Base-by-base conservation (phyloP, 2,329 filamentous ascomycete genomes). In the Septoria linicola region DNA sequence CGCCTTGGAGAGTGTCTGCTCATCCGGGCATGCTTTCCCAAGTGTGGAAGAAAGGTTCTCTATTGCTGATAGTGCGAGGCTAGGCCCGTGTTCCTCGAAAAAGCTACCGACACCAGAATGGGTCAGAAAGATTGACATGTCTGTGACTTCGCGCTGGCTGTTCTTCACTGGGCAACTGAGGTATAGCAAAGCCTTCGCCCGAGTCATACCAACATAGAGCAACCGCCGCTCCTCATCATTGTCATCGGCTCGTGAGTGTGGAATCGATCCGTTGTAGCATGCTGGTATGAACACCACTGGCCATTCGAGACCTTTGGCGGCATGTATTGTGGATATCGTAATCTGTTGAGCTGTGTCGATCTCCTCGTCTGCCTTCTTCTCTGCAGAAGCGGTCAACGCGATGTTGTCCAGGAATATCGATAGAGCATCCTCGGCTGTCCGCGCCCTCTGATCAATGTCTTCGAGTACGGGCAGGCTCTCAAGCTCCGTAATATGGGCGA, bases 241-340 rank as follows among this genome's bases (percentile, higher is more conserved):
- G 65, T 97, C 89, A 39, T 96, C 91, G 1, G 90, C 81, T 60
- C 91, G 80, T 1, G 85, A 86, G 68, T 97, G 92, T 3, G 92
- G 92, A 53, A 97, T 95, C 2, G 87, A 92, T 1, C 92, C 93
- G 40, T 90, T 83, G 66, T 95, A 96, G 20, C 89, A 86, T 1
- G 88, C 88, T 4, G 93, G 91, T 13, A 97, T 84, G 68, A 97
- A 97, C 1, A 97, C 89, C 1, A 96, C 79, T 0, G 92, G 92
- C 93, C 93, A 99, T 68, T 99, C 92, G 1, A 99, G 77, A 2
- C 92, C 92, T 70, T 99, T 99, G 2, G 92, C 89, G 0, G 91
- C 90, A 67, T 99, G 92, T 8, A 99, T 96, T 0, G 92, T 99
- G 4, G 90, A 96, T 19, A 99, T 89, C 0, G 91, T 96, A 16